phyloP scores from a whole-genome alignment of 148 eudicot species.

The Tetragonia tetragonoides region DNA sequence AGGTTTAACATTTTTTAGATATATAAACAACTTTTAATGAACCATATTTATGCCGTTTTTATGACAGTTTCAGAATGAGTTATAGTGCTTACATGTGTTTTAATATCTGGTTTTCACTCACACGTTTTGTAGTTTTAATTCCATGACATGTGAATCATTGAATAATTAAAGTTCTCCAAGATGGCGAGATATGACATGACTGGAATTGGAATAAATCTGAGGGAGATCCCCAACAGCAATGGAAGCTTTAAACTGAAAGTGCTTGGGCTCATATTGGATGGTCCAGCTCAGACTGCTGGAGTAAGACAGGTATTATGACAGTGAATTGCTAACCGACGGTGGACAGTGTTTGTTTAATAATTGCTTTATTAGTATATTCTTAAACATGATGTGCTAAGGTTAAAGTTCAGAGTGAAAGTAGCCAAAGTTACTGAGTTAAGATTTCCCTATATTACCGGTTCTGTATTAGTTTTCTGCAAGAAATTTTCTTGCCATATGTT shows the following conservation, averaged over 20 bases:
- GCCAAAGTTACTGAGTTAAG: too few species aligned
- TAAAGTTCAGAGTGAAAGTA: background rate
- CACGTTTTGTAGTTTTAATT: slow-evolving; percentile 57
- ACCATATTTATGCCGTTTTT: background rate
- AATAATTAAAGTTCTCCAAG: slow-evolving; percentile 77
- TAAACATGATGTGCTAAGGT: background rate
- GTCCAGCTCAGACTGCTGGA: slow-evolving; percentile 90
- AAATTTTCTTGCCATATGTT: background rate
- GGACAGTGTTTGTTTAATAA: background rate
- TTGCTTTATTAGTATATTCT: background rate
- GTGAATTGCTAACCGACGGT: background rate
- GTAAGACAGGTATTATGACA: slow-evolving; percentile 68
- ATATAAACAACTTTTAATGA: background rate
- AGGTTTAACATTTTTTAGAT: background rate
- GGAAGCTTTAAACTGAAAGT: slow-evolving; percentile 78
- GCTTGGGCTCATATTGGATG: slow-evolving; percentile 84
- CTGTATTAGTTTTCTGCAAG: background rate
- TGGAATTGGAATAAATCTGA: slow-evolving; percentile 92
- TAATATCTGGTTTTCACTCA: slow-evolving; percentile 42
- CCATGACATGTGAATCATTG: slow-evolving; percentile 60
- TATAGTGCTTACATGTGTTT: slow-evolving; percentile 17
- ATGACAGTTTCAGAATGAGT: background rate
- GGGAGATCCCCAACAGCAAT: slow-evolving; percentile 72
- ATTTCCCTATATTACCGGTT: background rate
- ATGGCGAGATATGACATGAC: slow-evolving; percentile 98